A percentile compares a stretch with the other conserved stretches of the same genome.
These are phyloP conservation scores for Actinidia polygama DNA, from an alignment of 179 eudicot species.

Conservation along the genomic window DNA sequence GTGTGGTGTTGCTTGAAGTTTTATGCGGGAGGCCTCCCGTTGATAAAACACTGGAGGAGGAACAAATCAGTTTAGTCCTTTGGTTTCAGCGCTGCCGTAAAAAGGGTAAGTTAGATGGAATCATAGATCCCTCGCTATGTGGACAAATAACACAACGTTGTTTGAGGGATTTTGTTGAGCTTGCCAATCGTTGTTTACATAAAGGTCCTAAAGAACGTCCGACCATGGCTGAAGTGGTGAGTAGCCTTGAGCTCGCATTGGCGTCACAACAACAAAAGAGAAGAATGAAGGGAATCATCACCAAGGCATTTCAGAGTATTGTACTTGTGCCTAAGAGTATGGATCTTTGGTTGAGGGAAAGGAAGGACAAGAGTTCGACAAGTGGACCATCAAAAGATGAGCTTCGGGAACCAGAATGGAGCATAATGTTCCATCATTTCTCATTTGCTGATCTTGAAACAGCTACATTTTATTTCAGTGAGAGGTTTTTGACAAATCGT, in stretches of 20 bases:
- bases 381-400: neutral
- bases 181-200: neutral
- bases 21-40: neutral
- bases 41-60: neutral
- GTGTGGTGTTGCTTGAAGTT: neutral
- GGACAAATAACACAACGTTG: slow-evolving; percentile 9
- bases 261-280: neutral
- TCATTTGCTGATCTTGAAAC: neutral
- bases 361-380: neutral
- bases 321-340: no score
- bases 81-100: neutral
- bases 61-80: neutral
- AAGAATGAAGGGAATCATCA: neutral
- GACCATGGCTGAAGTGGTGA: neutral
- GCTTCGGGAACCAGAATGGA: neutral
- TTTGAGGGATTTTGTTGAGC: neutral
- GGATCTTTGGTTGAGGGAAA: neutral
- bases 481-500: neutral
- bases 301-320: neutral
- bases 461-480: neutral
- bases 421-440: neutral
- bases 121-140: neutral
- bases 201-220: neutral
- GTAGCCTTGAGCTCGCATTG: neutral
- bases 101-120: neutral